phyloP scores from a whole-genome alignment of 2,329 filamentous ascomycete genomes.

The Xylaria sp. region DNA sequence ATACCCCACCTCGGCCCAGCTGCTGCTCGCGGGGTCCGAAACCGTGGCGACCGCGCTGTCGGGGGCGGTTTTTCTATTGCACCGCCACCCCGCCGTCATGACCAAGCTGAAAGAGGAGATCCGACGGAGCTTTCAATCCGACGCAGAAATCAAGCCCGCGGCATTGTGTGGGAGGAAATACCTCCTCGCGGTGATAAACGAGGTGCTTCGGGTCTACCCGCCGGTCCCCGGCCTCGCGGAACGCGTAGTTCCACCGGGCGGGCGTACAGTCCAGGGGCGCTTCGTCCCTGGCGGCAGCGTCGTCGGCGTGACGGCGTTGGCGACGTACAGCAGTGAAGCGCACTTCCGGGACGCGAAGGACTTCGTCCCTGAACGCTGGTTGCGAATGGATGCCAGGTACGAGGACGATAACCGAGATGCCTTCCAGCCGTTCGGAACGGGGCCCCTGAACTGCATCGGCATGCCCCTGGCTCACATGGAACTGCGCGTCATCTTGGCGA shows the following conservation, averaged over 20 bases:
- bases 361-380: conserved; percentile 2
- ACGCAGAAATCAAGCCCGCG: background rate
- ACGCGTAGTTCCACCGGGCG: background rate
- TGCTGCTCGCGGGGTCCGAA: conserved; percentile 1
- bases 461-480: no score
- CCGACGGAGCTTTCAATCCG: no score
- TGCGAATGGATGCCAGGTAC: background rate
- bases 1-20: conserved; percentile 4
- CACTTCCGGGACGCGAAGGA: conserved; percentile 1
- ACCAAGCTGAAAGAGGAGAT: no score
- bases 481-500: conserved; percentile 5
- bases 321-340: conserved; percentile 2
- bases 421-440: conserved; percentile 2
- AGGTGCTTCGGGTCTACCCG: conserved; percentile 4
- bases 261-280: background rate
- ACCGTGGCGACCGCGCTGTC: conserved; percentile 4
- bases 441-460: conserved; percentile 7
- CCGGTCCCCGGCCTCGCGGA: conserved; percentile 1
- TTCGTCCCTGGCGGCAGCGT: conserved; percentile 1
- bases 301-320: conserved; percentile 1
- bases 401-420: background rate
- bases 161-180: conserved; percentile 1
- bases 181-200: conserved; percentile 3
- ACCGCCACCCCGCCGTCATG: no score
- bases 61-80: conserved; percentile 1